Conservation (phyloP, 805 yeast species). For the Metschnikowia aberdeeniae region DNA sequence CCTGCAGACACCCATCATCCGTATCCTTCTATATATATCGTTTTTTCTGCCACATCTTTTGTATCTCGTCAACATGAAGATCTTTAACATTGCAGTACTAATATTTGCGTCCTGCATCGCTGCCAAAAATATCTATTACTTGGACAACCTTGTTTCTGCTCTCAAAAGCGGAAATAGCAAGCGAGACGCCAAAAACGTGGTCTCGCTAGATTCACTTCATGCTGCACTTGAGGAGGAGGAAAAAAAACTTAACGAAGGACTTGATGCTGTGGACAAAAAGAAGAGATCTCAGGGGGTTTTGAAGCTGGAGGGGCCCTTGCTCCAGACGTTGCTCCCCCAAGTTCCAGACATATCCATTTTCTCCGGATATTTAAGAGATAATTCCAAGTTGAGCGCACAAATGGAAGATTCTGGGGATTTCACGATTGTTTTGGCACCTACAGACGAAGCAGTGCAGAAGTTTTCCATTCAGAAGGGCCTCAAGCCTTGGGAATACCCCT, state of each 20-base stretch:
- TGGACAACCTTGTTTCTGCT: constrained; percentile 14
- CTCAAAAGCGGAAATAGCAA: constrained; percentile 7
- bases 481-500: constrained; percentile 87
- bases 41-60: background rate
- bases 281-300: constrained; percentile 10
- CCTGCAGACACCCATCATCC: background rate
- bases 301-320: constrained; percentile 15
- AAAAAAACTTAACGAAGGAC: background rate
- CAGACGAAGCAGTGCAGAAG: constrained; percentile 46
- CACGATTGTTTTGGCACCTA: constrained; percentile 64
- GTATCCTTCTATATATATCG: background rate
- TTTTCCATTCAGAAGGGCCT: constrained; percentile 42
- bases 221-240: constrained; percentile 5
- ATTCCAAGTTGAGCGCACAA: constrained; percentile 43
- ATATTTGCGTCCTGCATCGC: constrained; percentile 14
- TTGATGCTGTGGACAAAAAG: background rate
- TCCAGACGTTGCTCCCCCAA: constrained; percentile 37
- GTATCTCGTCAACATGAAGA: constrained; percentile 8
- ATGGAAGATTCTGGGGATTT: constrained; percentile 45
- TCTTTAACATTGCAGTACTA: constrained; percentile 11
- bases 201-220: constrained; percentile 13
- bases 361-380: constrained; percentile 67
- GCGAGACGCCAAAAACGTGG: constrained; percentile 21
- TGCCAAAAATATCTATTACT: constrained; percentile 16
- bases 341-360: constrained; percentile 49